phyloP scores from a whole-genome alignment of 495 filamentous ascomycete species.

The Hypomontagnella submonticulosa region DNA sequence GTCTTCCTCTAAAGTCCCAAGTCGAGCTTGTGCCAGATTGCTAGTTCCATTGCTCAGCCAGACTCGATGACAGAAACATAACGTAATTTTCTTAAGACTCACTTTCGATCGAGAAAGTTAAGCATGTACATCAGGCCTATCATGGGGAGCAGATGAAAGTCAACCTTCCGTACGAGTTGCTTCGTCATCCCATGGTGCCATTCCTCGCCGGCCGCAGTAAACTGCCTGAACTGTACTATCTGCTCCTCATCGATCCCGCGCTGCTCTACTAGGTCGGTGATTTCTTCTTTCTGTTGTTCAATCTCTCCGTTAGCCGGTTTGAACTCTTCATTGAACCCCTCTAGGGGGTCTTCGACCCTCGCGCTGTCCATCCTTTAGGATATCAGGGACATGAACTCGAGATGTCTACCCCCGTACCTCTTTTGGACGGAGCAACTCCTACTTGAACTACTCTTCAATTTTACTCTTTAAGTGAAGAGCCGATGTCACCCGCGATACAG shows the following conservation, averaged over 20 bases:
- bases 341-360: slow-evolving; percentile 19
- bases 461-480: background rate
- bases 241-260: slow-evolving; percentile 41
- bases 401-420: background rate
- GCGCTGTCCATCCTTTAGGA: slow-evolving; percentile 13
- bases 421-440: background rate
- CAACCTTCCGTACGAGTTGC: slow-evolving; percentile 53
- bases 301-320: slow-evolving; percentile 28
- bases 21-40: slow-evolving; percentile 56
- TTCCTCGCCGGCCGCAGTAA: slow-evolving; percentile 40
- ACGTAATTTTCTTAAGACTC: slow-evolving; percentile 16
- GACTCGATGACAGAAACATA: background rate
- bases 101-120: slow-evolving; percentile 59
- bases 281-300: slow-evolving; percentile 24
- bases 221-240: slow-evolving; percentile 35
- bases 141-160: slow-evolving; percentile 55
- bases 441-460: slow-evolving; percentile 3
- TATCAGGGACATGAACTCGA: background rate
- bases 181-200: slow-evolving; percentile 43
- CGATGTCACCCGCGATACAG: slow-evolving; percentile 5
- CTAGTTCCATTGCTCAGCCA: slow-evolving; percentile 27
- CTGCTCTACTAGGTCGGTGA: slow-evolving; percentile 16
- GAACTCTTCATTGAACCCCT: slow-evolving; percentile 12
- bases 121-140: slow-evolving; percentile 58
- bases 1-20: slow-evolving; percentile 59